Evolutionary conservation across 106 monocot genomes (phyloP), one percentile per base, ranked within the genome.

Genomic region (Dendrobium chrysotoxum): DNA sequence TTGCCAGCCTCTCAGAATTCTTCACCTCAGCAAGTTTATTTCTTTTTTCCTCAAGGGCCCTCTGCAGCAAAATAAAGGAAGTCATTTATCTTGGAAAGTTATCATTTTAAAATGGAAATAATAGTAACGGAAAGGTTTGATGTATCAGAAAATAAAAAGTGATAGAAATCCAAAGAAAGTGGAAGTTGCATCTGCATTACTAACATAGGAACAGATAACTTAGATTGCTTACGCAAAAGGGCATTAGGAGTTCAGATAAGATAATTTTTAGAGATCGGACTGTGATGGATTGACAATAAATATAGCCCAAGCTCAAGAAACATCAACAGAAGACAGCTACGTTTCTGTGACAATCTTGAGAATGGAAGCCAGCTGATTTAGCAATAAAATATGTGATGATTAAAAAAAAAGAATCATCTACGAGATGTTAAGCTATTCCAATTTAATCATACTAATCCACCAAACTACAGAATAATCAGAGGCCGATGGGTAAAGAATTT

Each of bases 11-110:
- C 81, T 89, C 92, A 17, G 79, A 64, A 45, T 85, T 87, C 70
- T 89, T 87, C 55, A 84, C 81, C 45, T 89, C 89, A 80, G 39
- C 77, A 58, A 83, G 83, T 35, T 79, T 80, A 41, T 75, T 20
- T 77, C 89, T 92, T 70, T 92, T 93, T 84, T 91, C 93, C 53
- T 93, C 91, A 40, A 93, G 87, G 31, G 86, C 81, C 66, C 82
- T 87, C 93, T 93, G 80, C 31, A 79, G 13, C 28, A 66, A 75
- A 46, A 47, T 40, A 8, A 70, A 74, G 20, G 7, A 74, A 42
- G 20, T 41, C 26, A 64, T 23, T 15, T 35, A 71, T 38, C 31
- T 16, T 38, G 9, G 28, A 68, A 68, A 31, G 35, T 0, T 4
- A 41, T 74, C n/a, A 20, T 18, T 41, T 74, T 41, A 74, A 74